Base-by-base conservation (phyloP, 306 rosid genomes). In the Casuarina glauca region DNA sequence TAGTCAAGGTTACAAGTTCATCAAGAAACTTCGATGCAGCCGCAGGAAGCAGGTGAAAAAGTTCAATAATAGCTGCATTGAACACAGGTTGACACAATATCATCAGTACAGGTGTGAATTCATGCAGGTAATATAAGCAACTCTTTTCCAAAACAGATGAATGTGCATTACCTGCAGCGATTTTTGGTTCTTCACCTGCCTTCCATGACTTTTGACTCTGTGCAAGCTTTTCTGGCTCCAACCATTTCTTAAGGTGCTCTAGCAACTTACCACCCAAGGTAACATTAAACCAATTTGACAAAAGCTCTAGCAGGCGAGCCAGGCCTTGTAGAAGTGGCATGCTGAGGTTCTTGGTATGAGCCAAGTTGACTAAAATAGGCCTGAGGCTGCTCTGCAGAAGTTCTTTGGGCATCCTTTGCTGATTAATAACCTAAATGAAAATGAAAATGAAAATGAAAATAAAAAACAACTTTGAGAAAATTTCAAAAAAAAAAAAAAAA, bases 111-210 rank as follows among this genome's bases (percentile, higher is more conserved):
- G 71, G 67, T 53, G 5, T 13, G 58, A 72, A 45, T 60, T 19
- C 43, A 15, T 62, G 72, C 77, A 78, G 75, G 68, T 54, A 26
- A 81, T 54, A 81, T 67, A 32, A 75, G 76, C 62, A 83, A 75
- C 70, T 58, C 5, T 75, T 67, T 76, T 70, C 45, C 75, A 71
- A 54, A 63, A 75, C 69, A 81, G 69, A 78, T 62, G 72, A 86
- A 71, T 76, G 73, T 69, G 68, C 73, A 63, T 78, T 82, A 96
- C 99, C 99, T 67, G 99, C 99, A 8, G 99, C 99, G 84, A 96
- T 93, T 87, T 93, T 96, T 52, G 99, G 99, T 83, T 96, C 99
- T 87, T 96, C 99, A 69, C 99, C 99, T 74, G 99, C 93, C 89
- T 96, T 96, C 99, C 99, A 96, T 83, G 91, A 70, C 80, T 93